These are phyloP conservation scores for Penicillium turbatum DNA, from an alignment of 495 filamentous ascomycete genomes.

Conservation along the genomic window DNA sequence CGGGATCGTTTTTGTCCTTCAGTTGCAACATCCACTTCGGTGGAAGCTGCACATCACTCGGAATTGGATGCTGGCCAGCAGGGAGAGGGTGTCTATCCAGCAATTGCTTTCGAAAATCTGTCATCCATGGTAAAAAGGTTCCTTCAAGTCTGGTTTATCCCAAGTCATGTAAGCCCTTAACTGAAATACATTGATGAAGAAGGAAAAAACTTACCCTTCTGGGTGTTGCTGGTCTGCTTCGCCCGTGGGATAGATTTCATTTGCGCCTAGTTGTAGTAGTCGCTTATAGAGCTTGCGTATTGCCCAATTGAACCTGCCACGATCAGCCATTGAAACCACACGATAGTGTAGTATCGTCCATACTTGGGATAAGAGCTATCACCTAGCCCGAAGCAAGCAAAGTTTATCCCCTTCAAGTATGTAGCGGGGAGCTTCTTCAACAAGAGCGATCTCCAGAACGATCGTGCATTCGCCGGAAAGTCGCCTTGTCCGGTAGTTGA, in stretches of 20 bases:
- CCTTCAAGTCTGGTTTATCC: constrained; percentile 62
- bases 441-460: constrained; percentile 82
- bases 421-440: constrained; percentile 68
- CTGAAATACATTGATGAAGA: neutral
- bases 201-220: constrained; percentile 63
- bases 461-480: constrained; percentile 70
- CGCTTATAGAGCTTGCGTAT: constrained; percentile 82
- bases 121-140: constrained; percentile 73
- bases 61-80: constrained; percentile 60
- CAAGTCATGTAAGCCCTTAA: neutral
- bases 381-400: constrained; percentile 85
- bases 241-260: constrained; percentile 68
- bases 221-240: constrained; percentile 91
- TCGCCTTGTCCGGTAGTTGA: constrained; percentile 97
- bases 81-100: constrained; percentile 67
- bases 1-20: constrained; percentile 12
- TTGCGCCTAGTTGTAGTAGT: constrained; percentile 78
- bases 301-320: constrained; percentile 84
- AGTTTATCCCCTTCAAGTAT: constrained; percentile 62
- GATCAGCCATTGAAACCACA: neutral
- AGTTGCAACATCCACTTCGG: constrained; percentile 72
- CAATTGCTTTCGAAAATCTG: constrained; percentile 58
- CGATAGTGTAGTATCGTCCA: neutral
- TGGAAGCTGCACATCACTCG: constrained; percentile 68
- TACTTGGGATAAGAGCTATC: constrained; percentile 93